Base-by-base conservation (phyloP, 2,329 filamentous ascomycete species). In the Pseudogymnoascus sp. region DNA sequence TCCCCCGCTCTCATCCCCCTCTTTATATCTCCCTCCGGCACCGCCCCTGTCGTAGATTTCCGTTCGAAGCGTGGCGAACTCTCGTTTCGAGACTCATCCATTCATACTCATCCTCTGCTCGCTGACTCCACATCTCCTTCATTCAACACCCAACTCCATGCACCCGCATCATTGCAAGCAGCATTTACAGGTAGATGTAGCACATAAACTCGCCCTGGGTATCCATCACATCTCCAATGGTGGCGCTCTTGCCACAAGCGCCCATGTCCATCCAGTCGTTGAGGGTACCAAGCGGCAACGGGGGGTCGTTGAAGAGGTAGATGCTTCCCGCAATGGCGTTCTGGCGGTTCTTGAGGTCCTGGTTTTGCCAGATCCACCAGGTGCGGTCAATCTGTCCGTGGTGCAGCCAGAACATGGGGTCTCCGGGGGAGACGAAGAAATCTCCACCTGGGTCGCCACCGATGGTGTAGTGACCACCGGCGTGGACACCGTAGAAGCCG, bases 291-390 rank as follows among this genome's bases (percentile, higher is more conserved):
- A 54, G 47, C 25, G 28, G 47, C 47, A 54, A 33, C 25, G 47
- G 57, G 22, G 37, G 35, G 28, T 65, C 67, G 63, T 79, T 73
- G 63, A 75, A 70, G 65, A 77, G 66, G 0, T 77, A 78, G 58
- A 77, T 74, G 0, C 77, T 79, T 5, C 74, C 73, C 70, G 70
- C 65, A 37, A 71, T 64, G 22, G 64, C 65, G 33, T 67, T 63
- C 36, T 63, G 57, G 11, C 69, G 61, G 63, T 38, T 74, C 69
- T 39, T 69, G 67, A 69, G 74, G 65, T 79, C 74, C 20, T 77
- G 73, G 61, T 77, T 78, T 69, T 79, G 77, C 77, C 78, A 80
- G 64, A 80, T 75, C 68, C 76, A 79, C 68, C 77, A 79, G 50
- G 77, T 70, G 14, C 78, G 71, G 63, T 81, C 78, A 60, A 81